phyloP scores from a whole-genome alignment of 139 green algal species.

The Tetradesmus lagerheimii region DNA sequence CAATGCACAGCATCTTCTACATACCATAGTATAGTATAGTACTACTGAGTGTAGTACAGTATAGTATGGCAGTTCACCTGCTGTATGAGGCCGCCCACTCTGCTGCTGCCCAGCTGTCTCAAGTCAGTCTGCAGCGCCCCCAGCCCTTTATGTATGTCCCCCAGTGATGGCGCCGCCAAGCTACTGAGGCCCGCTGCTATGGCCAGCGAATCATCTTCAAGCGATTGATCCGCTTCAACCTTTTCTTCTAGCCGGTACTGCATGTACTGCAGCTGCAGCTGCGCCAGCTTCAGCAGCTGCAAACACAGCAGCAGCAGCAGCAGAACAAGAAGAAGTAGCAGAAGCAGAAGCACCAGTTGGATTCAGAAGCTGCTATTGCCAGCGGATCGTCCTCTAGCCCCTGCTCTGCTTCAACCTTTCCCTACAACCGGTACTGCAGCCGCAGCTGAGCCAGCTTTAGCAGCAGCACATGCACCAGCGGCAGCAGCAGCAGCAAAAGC shows the following conservation, averaged over 20 bases:
- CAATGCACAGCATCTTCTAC: not conserved
- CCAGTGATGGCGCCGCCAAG: not conserved
- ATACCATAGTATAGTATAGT: too few species aligned
- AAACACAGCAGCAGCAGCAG: too few species aligned
- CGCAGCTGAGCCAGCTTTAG: not conserved
- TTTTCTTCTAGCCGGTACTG: conserved; percentile 44
- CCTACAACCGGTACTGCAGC: too few species aligned
- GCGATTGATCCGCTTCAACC: conserved; percentile 23
- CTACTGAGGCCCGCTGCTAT: conserved; percentile 32
- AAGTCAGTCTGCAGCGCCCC: conserved; percentile 4
- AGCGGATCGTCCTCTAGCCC: too few species aligned
- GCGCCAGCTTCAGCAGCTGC: conserved; percentile 29
- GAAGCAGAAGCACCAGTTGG: not conserved
- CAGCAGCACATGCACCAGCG: not conserved
- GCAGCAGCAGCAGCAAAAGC: too few species aligned
- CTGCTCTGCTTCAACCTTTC: too few species aligned
- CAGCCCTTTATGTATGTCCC: conserved; percentile 9
- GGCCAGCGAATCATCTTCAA: conserved; percentile 26
- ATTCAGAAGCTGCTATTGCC: too few species aligned
- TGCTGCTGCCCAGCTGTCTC: not conserved
- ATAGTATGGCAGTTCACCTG: conserved; percentile 10
- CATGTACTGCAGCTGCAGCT: conserved; percentile 48
- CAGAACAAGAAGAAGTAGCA: not conserved
- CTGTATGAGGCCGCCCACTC: conserved; percentile 27
- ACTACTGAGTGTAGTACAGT: too few species aligned